Conservation (phyloP, 2,329 filamentous ascomycete genomes). For the Fonsecaea nubica region DNA sequence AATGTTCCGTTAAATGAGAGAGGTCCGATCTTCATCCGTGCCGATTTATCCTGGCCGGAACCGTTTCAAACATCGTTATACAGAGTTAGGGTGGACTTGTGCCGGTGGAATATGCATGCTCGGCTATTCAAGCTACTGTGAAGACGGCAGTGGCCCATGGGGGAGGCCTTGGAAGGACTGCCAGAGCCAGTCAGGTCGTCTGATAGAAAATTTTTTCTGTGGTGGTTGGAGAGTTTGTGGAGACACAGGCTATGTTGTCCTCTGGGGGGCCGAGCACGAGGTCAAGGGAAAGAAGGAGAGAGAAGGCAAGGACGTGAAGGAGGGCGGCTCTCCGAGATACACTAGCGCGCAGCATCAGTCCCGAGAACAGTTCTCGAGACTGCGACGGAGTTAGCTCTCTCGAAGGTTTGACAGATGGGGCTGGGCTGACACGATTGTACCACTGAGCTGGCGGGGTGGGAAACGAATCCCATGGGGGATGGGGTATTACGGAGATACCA, state of each 20-base stretch:
- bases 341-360: constrained; percentile 14
- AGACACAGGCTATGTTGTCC: neutral
- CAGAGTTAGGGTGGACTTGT: constrained; percentile 1
- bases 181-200: constrained; percentile 4
- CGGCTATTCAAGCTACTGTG: constrained; percentile 8
- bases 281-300: neutral
- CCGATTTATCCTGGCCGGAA: constrained; percentile 25
- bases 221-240: constrained; percentile 8
- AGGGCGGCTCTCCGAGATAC: constrained; percentile 19
- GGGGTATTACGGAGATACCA: neutral
- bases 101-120: constrained; percentile 18
- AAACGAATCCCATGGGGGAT: constrained; percentile 15
- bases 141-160: neutral
- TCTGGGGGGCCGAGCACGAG: neutral
- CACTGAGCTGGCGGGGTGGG: constrained; percentile 10
- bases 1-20: constrained; percentile 5
- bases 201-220: constrained; percentile 1
- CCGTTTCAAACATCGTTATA: neutral
- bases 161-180: neutral
- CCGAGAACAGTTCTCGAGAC: constrained; percentile 24
- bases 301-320: neutral
- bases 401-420: neutral
- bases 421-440: neutral
- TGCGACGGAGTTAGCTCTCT: neutral
- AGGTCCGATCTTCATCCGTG: constrained; percentile 18